phyloP scores from a whole-genome alignment of 73 alveolate genomes.

The Tetrahymena thermophila region DNA sequence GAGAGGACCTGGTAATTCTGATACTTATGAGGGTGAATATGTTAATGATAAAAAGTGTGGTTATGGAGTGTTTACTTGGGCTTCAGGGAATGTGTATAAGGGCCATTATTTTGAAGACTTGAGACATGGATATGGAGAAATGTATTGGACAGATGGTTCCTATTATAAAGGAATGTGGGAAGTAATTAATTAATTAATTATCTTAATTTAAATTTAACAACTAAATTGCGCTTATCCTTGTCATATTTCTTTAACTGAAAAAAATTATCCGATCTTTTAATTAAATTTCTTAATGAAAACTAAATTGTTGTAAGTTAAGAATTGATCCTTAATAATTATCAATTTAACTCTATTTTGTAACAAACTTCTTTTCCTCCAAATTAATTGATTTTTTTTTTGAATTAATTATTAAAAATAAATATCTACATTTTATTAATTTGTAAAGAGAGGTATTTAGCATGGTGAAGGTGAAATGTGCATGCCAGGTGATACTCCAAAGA shows the following conservation, averaged over 20 bases:
- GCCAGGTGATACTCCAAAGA: conserved; percentile 41
- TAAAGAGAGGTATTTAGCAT: conserved; percentile 45
- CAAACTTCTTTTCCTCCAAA: background rate
- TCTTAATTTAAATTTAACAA: too few relatives aligned
- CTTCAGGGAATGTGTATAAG: conserved; percentile 20
- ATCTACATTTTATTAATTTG: background rate
- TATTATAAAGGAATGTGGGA: conserved; percentile 34
- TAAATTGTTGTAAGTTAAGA: too few relatives aligned
- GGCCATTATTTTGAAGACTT: conserved; percentile 19
- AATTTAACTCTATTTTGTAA: background rate
- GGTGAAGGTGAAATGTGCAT: conserved; percentile 49
- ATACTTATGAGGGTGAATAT: conserved; percentile 38
- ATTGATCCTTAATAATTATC: too few relatives aligned
- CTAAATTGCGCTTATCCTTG: background rate
- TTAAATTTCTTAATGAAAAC: background rate
- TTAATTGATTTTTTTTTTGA: too few relatives aligned
- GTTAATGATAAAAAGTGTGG: conserved; percentile 30
- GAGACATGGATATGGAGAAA: conserved; percentile 43
- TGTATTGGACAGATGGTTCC: conserved; percentile 34
- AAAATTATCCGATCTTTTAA: background rate
- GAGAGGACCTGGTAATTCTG: conserved; percentile 7
- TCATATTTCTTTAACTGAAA: background rate
- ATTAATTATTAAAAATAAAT: too few relatives aligned
- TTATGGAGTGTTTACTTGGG: conserved; percentile 38
- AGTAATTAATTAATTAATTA: background rate